These are phyloP conservation scores for Bauhinia variegata DNA, from an alignment of 306 rosid genomes.

Conservation along the genomic window DNA sequence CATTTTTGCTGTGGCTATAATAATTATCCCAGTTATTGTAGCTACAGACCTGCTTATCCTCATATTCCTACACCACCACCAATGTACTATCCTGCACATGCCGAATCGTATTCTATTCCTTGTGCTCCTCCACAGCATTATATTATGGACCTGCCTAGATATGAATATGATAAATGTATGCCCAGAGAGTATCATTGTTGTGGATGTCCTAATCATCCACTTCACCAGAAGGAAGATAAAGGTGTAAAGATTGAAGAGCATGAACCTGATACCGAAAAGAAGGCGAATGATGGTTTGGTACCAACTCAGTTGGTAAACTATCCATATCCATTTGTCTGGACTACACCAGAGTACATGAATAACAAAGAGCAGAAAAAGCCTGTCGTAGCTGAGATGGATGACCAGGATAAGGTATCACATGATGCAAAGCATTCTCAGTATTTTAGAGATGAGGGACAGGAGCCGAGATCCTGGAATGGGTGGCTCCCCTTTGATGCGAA, in stretches of 20 bases:
- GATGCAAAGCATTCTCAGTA: conserved; percentile 26
- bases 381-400: conserved; percentile 23
- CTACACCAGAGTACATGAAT: conserved; percentile 48
- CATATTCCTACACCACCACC: conserved; percentile 46
- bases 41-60: conserved; percentile 43
- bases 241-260: conserved; percentile 62
- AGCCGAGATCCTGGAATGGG: conserved; percentile 48
- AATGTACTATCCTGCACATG: conserved; percentile 36
- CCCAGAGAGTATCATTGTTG: conserved; percentile 54
- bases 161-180: conserved; percentile 61
- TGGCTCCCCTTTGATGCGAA: conserved; percentile 54
- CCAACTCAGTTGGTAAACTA: conserved; percentile 46
- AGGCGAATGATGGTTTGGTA: conserved; percentile 34
- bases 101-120: conserved; percentile 39
- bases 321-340: conserved; percentile 59
- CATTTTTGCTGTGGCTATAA: conserved; percentile 54
- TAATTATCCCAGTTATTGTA: conserved; percentile 39
- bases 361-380: conserved; percentile 33
- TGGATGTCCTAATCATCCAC: conserved; percentile 53
- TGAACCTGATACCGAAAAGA: conserved; percentile 43
- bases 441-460: conserved; percentile 16
- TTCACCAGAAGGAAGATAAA: conserved; percentile 42
- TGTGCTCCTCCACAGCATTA: conserved; percentile 52
- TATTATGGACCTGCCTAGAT: conserved; percentile 55
- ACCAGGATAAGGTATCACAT: conserved; percentile 25